Evolutionary conservation across 306 rosid species (phyloP).

Genomic region (Dalbergia cultrata): DNA sequence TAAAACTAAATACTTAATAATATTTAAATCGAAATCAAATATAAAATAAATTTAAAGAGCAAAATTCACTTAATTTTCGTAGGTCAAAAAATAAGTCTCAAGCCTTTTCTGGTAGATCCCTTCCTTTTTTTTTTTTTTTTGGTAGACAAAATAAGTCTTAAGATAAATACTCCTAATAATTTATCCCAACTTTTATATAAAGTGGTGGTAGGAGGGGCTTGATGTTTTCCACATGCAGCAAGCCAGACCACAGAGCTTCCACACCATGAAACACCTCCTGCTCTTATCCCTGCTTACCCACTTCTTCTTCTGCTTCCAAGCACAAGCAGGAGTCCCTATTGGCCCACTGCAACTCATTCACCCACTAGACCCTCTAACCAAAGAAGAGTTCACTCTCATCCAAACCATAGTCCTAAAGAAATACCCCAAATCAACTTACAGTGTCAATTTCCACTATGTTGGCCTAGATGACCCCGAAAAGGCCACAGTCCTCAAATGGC

Average conservation of each 20-base stretch:
- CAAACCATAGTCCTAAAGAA: slow-evolving; percentile 36
- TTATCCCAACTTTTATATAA: too few relatives aligned
- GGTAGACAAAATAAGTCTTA: too few relatives aligned
- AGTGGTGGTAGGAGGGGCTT: neutral
- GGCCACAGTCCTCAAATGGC: slow-evolving; percentile 7
- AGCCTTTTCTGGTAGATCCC: too few relatives aligned
- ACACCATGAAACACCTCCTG: slow-evolving; percentile 10
- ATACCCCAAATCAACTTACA: neutral
- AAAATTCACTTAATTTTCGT: too few relatives aligned
- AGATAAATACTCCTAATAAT: too few relatives aligned
- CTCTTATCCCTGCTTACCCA: neutral
- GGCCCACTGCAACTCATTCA: neutral
- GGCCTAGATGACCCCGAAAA: slow-evolving; percentile 53
- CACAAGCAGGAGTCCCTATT: neutral
- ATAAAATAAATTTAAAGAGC: too few relatives aligned
- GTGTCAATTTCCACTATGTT: slow-evolving; percentile 43
- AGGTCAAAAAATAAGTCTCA: too few relatives aligned
- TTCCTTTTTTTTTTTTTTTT: too few relatives aligned
- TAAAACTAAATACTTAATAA: too few relatives aligned
- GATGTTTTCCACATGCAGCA: neutral
- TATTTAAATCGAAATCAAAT: too few relatives aligned
- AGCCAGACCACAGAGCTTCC: slow-evolving; percentile 12
- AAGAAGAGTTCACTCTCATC: slow-evolving; percentile 33
- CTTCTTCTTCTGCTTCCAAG: neutral
- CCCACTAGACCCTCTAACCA: slow-evolving; percentile 49